Conservation (phyloP, 2,329 filamentous ascomycete species). For the Arthroderma sp. region DNA sequence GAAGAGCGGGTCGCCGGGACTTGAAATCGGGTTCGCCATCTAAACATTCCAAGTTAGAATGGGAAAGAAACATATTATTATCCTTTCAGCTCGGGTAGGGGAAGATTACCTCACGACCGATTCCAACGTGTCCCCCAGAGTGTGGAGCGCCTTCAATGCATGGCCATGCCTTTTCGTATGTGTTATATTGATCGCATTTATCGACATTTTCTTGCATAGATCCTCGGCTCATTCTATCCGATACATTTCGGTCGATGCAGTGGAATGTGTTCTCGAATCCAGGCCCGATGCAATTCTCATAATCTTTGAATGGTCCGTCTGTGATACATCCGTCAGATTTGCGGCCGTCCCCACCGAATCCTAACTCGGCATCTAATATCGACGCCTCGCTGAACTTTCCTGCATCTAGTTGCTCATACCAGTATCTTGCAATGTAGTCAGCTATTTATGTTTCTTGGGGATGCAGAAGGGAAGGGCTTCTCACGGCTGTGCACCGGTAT, state of each 20-base stretch:
- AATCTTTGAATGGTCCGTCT: slow-evolving; percentile 3
- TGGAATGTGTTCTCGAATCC: neutral
- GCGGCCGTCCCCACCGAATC: slow-evolving; percentile 4
- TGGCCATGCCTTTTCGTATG: neutral
- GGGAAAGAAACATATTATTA: neutral
- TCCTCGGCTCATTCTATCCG: neutral
- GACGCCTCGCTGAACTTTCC: neutral
- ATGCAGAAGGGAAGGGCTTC: neutral
- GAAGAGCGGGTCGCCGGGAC: slow-evolving; percentile 31
- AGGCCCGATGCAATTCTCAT: slow-evolving; percentile 1
- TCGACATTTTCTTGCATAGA: neutral
- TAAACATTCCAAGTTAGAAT: neutral
- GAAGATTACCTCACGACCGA: neutral
- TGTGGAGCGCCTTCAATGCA: slow-evolving; percentile 3
- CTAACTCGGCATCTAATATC: slow-evolving; percentile 1
- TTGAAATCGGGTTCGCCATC: slow-evolving; percentile 3
- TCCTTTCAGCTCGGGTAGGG: neutral
- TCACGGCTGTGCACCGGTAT: slow-evolving; percentile 3
- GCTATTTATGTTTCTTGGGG: neutral
- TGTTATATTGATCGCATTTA: neutral
- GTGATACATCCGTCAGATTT: slow-evolving; percentile 2
- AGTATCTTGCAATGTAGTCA: slow-evolving; percentile 2
- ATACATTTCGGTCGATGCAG: slow-evolving; percentile 2
- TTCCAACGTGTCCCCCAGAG: slow-evolving; percentile 3
- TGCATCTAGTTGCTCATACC: slow-evolving; percentile 5